Evolutionary conservation across 2,329 filamentous ascomycete species (phyloP).

Genomic region (Diplodia mutila): DNA sequence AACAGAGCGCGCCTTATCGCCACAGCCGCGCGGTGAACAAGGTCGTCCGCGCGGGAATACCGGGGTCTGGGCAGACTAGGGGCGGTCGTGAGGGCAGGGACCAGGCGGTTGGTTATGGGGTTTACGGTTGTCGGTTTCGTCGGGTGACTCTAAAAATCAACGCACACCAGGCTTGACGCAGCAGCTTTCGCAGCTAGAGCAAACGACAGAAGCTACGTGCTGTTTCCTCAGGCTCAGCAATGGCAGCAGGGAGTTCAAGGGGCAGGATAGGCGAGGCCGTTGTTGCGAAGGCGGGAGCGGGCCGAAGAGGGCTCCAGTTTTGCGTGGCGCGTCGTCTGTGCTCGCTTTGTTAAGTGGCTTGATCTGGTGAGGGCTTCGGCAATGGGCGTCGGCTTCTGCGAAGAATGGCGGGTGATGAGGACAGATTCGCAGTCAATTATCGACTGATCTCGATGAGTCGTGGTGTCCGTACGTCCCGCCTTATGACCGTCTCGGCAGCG

Average conservation of each 20-base stretch:
- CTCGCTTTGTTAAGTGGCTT: neutral
- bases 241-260: neutral
- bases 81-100: neutral
- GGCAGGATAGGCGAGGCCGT: neutral
- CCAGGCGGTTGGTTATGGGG: neutral
- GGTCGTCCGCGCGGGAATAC: neutral
- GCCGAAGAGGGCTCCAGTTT: constrained; percentile 17
- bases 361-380: neutral
- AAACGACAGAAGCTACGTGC: neutral
- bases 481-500: neutral
- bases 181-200: neutral
- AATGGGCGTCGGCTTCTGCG: constrained; percentile 2
- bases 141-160: neutral
- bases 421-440: neutral
- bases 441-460: constrained; percentile 1
- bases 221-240: neutral
- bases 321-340: constrained; percentile 3
- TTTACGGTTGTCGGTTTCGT: neutral
- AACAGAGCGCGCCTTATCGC: neutral
- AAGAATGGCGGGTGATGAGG: neutral
- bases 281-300: constrained; percentile 2
- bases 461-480: neutral
- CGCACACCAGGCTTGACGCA: neutral
- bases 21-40: constrained; percentile 2
- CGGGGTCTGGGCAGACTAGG: neutral